Evolutionary conservation across 805 yeast genomes (phyloP), one percentile per base, ranked within the genome.

Genomic region (Wickerhamiella dianesei): DNA sequence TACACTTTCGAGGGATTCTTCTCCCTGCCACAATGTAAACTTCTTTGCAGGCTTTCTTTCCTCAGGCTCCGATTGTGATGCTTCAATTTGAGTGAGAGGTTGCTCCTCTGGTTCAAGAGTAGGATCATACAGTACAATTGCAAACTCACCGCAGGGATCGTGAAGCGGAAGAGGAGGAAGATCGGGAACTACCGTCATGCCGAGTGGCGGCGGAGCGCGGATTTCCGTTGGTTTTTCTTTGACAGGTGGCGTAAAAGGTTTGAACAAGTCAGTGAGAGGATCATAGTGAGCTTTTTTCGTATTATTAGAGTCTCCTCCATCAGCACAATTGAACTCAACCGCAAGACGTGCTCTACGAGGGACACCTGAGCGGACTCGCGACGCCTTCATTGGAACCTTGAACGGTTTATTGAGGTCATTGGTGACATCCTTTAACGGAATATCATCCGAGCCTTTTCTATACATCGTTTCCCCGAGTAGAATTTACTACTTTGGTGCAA

Each of bases 41-140:
- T 37, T 12, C 13, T 35, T 29, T n/a, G 35, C 21, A 8, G 37
- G 25, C 19, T 29, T 18, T 3, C 22, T 35, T 21, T 44, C 40
- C 18, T 18, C 16, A 9, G n/a, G 20, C 5, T 5, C 17, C n/a
- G 35, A 13, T 22, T 35, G 25, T 13, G 36, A 14, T 3, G 32
- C n/a, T 12, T 13, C 18, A 12, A 21, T 20, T 9, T n/a, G 20
- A 9, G 21, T 60, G 43, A 53, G 54, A 32, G 45, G 20, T 21
- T 39, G 46, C 2, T 45, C 41, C 50, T 53, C 46, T 3, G 20
- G 21, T 20, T 92, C 97, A 2, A 89, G 80, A 0, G 97, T 84
- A 0, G 98, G 98, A 62, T 92, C 98, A 59, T 86, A 92, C 41
- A 92, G 68, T 1, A 92, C 96, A 47, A 92, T 85, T 2, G 98